Percentiles rank a stretch among this genome's conserved stretches.
These are phyloP conservation scores for Quercus berberidifolia DNA, from an alignment of 306 rosid genomes.

Conservation along the genomic window DNA sequence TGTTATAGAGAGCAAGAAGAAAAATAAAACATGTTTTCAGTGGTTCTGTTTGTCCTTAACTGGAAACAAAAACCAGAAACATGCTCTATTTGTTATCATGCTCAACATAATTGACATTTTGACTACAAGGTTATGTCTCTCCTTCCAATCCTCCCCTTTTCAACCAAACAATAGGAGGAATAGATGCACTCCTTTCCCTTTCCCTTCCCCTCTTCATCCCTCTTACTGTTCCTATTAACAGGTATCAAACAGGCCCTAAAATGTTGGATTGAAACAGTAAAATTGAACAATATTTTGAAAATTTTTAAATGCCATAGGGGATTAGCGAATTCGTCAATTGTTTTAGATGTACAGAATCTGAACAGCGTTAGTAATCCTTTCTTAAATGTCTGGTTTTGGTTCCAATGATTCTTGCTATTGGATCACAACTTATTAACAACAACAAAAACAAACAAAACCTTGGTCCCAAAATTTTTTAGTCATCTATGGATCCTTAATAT, in stretches of 20 bases:
- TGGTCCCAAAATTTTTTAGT: too few species aligned
- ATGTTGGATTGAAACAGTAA: not conserved
- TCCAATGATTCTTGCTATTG: not conserved
- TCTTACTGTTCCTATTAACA: not conserved
- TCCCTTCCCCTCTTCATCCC: not conserved
- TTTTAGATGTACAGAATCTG: not conserved
- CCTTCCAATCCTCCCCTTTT: not conserved
- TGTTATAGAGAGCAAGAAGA: too few species aligned
- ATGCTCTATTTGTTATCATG: too few species aligned
- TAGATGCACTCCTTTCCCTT: not conserved
- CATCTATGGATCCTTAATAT: too few species aligned
- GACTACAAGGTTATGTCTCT: not conserved
- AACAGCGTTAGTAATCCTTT: not conserved
- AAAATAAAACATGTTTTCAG: too few species aligned
- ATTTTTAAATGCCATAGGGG: not conserved
- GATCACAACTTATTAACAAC: not conserved
- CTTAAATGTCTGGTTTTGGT: not conserved
- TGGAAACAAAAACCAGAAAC: too few species aligned
- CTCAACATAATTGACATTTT: not conserved
- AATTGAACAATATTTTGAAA: not conserved
- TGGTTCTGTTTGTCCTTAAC: too few species aligned
- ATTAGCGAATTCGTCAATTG: not conserved
- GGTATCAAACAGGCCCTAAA: not conserved
- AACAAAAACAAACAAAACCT: too few species aligned
- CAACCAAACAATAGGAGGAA: not conserved